Conservation (phyloP, 345 rosid genomes). For the Citrus glauca region DNA sequence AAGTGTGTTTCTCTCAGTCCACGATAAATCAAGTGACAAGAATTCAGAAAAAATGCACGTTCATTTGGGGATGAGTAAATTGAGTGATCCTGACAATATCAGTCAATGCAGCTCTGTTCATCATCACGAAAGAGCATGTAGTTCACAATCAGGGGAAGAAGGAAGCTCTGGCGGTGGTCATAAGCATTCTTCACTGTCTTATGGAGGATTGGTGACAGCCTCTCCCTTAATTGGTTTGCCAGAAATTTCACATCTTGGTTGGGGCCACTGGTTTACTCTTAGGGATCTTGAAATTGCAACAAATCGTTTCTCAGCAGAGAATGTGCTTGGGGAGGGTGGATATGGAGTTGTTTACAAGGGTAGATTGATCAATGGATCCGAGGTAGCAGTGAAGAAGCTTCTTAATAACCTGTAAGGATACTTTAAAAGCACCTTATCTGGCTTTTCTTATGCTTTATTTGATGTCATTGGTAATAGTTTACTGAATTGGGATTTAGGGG, state of each 20-base stretch:
- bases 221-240: conserved; percentile 94
- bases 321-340: conserved; percentile 97
- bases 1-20: conserved; percentile 37
- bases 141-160: conserved; percentile 87
- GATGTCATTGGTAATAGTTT: conserved; percentile 8
- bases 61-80: conserved; percentile 62
- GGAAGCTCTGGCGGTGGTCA: conserved; percentile 65
- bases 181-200: conserved; percentile 48
- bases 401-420: conserved; percentile 86
- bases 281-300: conserved; percentile 93
- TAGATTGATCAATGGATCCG: conserved; percentile 80
- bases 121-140: conserved; percentile 63
- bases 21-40: conserved; percentile 56
- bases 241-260: conserved; percentile 91
- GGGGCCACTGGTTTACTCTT: conserved; percentile 99
- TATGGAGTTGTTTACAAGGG: conserved; percentile 94
- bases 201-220: conserved; percentile 64
- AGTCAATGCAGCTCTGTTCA: conserved; percentile 76
- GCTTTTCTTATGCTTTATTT: neutral
- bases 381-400: conserved; percentile 96
- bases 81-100: conserved; percentile 72
- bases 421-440: neutral
- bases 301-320: conserved; percentile 62
- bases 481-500: conserved; percentile 58
- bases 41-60: conserved; percentile 45